phyloP scores from a whole-genome alignment of 345 rosid genomes.

The Heritiera fomes region DNA sequence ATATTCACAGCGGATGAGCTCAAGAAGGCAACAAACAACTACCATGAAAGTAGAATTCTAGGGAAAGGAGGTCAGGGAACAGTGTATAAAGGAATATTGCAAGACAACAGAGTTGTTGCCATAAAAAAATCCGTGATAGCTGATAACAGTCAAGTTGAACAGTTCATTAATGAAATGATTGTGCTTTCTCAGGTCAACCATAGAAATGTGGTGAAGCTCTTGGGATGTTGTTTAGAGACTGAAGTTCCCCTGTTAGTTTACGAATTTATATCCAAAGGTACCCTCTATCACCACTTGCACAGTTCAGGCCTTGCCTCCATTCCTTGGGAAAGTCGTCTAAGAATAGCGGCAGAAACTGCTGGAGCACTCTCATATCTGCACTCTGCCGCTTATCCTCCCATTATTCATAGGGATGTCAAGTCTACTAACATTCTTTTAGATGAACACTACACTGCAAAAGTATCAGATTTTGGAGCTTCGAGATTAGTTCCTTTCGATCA shows the following conservation, averaged over 20 bases:
- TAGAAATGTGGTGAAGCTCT: conserved; percentile 27
- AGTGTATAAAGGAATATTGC: conserved; percentile 20
- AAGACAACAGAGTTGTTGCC: conserved; percentile 22
- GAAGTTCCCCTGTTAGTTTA: conserved; percentile 32
- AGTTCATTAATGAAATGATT: conserved; percentile 30
- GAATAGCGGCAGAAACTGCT: conserved; percentile 39
- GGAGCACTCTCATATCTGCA: conserved; percentile 47
- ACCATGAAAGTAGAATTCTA: conserved; percentile 31
- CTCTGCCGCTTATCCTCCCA: conserved; percentile 42
- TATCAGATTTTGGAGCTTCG: conserved; percentile 56
- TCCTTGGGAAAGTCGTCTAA: conserved; percentile 39
- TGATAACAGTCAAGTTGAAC: conserved; percentile 26
- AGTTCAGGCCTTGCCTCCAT: not conserved
- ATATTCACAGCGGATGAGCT: conserved; percentile 31
- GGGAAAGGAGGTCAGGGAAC: conserved; percentile 42
- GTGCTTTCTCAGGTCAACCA: conserved; percentile 35
- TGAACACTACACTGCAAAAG: conserved; percentile 39
- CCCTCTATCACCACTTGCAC: conserved; percentile 28
- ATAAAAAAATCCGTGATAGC: conserved; percentile 27
- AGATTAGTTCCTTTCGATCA: conserved; percentile 41
- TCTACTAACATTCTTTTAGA: conserved; percentile 48
- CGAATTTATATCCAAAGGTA: conserved; percentile 29
- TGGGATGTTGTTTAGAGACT: conserved; percentile 35
- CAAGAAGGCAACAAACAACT: conserved; percentile 39
- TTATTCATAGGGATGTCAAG: conserved; percentile 50